Percentiles rank a stretch among this genome's conserved stretches.
Evolutionary conservation across 1,284 basidiomycete species (phyloP).

Genomic region (Cryptococcus sp.): DNA sequence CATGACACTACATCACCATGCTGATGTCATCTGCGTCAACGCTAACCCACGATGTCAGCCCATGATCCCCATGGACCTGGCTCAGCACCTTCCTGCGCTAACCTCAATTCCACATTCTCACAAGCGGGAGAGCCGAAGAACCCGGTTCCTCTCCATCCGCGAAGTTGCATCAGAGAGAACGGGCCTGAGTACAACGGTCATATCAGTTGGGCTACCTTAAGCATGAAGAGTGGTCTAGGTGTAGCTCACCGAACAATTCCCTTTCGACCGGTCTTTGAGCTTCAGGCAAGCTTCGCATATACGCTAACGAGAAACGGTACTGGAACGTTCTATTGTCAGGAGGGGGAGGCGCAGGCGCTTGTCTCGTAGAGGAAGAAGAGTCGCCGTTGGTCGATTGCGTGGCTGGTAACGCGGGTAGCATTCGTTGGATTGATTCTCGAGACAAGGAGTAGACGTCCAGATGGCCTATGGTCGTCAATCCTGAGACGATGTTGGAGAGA

Average conservation of each 20-base stretch:
- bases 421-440: slow-evolving; percentile 51
- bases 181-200: slow-evolving; percentile 36
- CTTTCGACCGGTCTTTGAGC: slow-evolving; percentile 51
- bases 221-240: not conserved
- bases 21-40: not conserved
- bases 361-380: not conserved
- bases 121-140: slow-evolving; percentile 51
- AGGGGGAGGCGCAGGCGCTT: slow-evolving; percentile 16
- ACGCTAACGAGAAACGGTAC: slow-evolving; percentile 52
- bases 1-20: slow-evolving; percentile 2
- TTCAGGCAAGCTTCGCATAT: slow-evolving; percentile 47
- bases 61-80: slow-evolving; percentile 46
- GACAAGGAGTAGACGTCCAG: slow-evolving; percentile 54
- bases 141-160: slow-evolving; percentile 49
- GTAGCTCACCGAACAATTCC: slow-evolving; percentile 50
- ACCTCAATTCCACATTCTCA: slow-evolving; percentile 52
- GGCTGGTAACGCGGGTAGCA: slow-evolving; percentile 40
- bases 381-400: slow-evolving; percentile 6
- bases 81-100: slow-evolving; percentile 9
- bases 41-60: slow-evolving; percentile 33
- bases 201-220: not conserved
- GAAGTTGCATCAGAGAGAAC: slow-evolving; percentile 43
- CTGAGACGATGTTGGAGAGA: slow-evolving; percentile 50
- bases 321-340: slow-evolving; percentile 47
- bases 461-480: slow-evolving; percentile 48